Base-by-base conservation (phyloP, 2,329 filamentous ascomycete species). In the Hymenoscyphus infarciens region DNA sequence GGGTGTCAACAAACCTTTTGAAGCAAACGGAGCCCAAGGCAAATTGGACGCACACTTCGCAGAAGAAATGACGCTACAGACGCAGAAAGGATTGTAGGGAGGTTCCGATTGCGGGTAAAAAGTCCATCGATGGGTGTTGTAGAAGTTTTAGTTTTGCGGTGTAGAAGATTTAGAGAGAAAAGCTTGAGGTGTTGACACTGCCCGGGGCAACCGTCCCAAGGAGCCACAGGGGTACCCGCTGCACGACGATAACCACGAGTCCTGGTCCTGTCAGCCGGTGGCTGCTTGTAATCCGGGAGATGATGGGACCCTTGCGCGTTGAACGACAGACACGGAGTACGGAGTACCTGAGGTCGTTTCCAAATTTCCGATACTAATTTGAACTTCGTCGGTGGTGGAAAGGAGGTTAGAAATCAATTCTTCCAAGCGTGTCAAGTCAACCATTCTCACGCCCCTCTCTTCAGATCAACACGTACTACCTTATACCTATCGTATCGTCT, bases 1-100 rank as follows among this genome's bases (percentile, higher is more conserved):
- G 45, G 38, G 39, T 61, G 63, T 61, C 42, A 64, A 65, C 61
- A 61, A 59, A 64, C 63, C 64, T 63, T 29, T 49, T 8, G 29
- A 62, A 61, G 56, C 61, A 65, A 63, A 61, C 33, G 45, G 58
- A 55, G 35, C 58, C 39, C 38, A 63, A 49, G 16, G 49, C 22
- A 63, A 56, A 56, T 42, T 57, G 52, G 27, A 33, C 27, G n/a
- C 16, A 22, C 53, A 27, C 25, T 55, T 19, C 13, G 53, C 25
- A 55, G 16, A 55, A 55, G 27, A 29, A 55, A 55, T 13, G 25
- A 29, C 25, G 25, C 22, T 16, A 8, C 15, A 19, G 27, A 55
- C 53, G 13, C 10, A 2, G 4, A 16, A n/a, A 33, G 8, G 11
- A 29, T 19, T 55, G 53, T 13, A 55, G 5, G 13, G 27, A 33